phyloP scores from a whole-genome alignment of 1,139 yeast genomes.

The Saccharomyces hybrid region DNA sequence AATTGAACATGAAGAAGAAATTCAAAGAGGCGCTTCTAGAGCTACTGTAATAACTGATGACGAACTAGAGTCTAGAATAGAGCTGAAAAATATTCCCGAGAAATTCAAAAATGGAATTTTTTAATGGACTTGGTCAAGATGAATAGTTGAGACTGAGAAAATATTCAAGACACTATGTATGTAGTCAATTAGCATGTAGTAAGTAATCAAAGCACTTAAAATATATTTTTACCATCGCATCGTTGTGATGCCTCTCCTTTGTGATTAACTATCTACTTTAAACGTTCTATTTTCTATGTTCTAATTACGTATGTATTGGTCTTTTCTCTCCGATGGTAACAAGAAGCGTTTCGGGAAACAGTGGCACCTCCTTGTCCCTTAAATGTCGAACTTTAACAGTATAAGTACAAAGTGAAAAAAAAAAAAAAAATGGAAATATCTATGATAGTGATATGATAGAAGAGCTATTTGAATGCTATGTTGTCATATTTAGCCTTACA shows the following conservation, averaged over 20 bases:
- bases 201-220: background rate
- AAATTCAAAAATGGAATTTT: slow-evolving; percentile 31
- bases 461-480: background rate
- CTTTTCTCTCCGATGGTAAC: background rate
- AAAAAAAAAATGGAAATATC: background rate
- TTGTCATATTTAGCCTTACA: background rate
- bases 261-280: background rate
- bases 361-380: background rate
- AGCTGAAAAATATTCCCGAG: slow-evolving; percentile 32
- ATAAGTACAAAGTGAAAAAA: background rate
- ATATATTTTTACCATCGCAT: background rate
- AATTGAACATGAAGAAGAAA: slow-evolving; percentile 62
- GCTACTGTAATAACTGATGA: slow-evolving; percentile 37
- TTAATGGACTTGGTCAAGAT: slow-evolving; percentile 5
- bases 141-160: background rate
- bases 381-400: background rate
- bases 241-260: background rate
- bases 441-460: background rate
- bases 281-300: background rate
- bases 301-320: background rate
- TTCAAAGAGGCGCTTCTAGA: slow-evolving; percentile 37
- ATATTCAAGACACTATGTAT: background rate
- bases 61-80: slow-evolving; percentile 35
- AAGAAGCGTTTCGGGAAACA: background rate
- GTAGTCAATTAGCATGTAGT: background rate